A percentile compares a stretch with the other conserved stretches of the same genome.
These are phyloP conservation scores for Periglandula ipomoeae DNA, from an alignment of 2,329 filamentous ascomycete genomes.

Conservation along the genomic window DNA sequence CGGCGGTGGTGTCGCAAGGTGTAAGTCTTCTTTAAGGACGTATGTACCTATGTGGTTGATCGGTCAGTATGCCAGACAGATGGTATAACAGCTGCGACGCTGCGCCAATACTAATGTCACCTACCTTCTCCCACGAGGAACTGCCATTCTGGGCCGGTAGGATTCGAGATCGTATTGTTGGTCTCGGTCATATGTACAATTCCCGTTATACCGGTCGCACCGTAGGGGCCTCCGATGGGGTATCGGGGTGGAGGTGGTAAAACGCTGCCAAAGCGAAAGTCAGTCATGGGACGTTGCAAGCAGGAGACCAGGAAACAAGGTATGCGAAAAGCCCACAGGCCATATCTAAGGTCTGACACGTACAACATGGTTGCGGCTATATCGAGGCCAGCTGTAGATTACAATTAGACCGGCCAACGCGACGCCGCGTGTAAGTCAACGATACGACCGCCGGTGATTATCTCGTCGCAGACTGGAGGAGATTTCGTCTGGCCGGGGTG, in stretches of 20 bases:
- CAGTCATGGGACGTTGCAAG: background rate
- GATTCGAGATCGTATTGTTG: constrained; percentile 78
- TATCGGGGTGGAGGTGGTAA: constrained; percentile 82
- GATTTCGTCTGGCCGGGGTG: constrained; percentile 1
- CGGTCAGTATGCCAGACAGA: constrained; percentile 8
- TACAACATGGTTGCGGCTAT: constrained; percentile 17
- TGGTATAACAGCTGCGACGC: background rate
- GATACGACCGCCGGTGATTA: background rate
- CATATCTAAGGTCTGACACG: constrained; percentile 7
- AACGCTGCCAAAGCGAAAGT: constrained; percentile 44
- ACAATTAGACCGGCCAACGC: background rate
- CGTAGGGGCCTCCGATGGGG: constrained; percentile 62
- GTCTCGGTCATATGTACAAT: constrained; percentile 78
- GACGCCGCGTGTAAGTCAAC: background rate
- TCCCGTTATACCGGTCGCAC: constrained; percentile 58
- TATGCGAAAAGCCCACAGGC: background rate
- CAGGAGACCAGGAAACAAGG: background rate
- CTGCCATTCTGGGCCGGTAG: constrained; percentile 74
- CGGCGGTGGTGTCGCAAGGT: constrained; percentile 86
- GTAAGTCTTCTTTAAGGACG: constrained; percentile 78
- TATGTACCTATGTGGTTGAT: constrained; percentile 62
- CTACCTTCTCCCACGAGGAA: constrained; percentile 88
- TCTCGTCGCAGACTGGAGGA: constrained; percentile 1
- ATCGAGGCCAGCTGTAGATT: background rate
- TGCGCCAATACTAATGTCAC: constrained; percentile 1